A percentile compares a stretch with the other conserved stretches of the same genome.
Evolutionary conservation across 257 asterid species (phyloP).

Genomic region (Solanum piurae): DNA sequence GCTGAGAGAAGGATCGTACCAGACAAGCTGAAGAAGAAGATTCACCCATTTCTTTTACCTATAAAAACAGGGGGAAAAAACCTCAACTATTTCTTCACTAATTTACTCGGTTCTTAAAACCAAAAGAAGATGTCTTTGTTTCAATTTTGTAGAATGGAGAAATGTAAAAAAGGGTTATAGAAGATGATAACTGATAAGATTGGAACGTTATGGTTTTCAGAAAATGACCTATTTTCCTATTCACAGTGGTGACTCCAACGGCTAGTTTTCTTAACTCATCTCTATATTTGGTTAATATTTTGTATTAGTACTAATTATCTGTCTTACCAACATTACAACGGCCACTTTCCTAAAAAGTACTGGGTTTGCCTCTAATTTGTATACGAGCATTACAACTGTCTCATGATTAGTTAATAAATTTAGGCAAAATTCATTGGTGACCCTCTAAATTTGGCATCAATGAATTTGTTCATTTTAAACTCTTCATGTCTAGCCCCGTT

Average conservation of each 20-base stretch:
- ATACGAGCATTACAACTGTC: too few relatives aligned
- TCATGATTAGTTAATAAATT: too few relatives aligned
- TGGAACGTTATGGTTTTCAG: background rate
- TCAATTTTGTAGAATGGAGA: background rate
- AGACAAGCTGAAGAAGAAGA: conserved; percentile 38
- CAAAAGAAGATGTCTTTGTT: background rate
- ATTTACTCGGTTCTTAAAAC: background rate
- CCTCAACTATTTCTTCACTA: background rate
- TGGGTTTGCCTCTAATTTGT: background rate
- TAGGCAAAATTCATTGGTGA: too few relatives aligned
- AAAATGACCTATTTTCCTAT: background rate
- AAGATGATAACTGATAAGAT: background rate
- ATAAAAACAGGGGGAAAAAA: background rate
- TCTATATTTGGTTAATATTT: background rate
- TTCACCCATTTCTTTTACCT: conserved; percentile 39
- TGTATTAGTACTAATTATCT: background rate
- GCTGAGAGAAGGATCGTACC: conserved; percentile 45
- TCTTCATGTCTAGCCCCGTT: too few relatives aligned
- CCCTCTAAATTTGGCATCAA: too few relatives aligned
- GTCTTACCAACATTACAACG: background rate
- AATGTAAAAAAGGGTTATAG: background rate
- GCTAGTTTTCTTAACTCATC: conserved; percentile 6
- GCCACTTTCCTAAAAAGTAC: background rate
- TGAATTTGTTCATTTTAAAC: too few relatives aligned
- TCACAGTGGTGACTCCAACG: conserved; percentile 5